These are phyloP conservation scores for Colletotrichum cordylinicola DNA, from an alignment of 2,329 filamentous ascomycete species.

Conservation along the genomic window DNA sequence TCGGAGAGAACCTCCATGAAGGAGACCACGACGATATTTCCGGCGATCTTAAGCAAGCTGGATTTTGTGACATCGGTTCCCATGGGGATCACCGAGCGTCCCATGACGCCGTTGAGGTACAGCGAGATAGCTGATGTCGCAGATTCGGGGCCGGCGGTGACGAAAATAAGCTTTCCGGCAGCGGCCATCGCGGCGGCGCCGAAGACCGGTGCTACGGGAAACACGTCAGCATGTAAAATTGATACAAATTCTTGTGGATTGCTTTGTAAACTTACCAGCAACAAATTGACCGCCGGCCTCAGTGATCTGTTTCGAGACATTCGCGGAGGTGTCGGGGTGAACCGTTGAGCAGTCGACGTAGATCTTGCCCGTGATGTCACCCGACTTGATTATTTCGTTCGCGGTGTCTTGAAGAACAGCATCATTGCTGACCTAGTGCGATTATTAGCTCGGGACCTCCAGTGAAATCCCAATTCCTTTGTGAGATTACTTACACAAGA, in stretches of 20 bases:
- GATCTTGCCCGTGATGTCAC: conserved; percentile 35
- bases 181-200: conserved; percentile 45
- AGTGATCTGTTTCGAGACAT: background rate
- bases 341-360: conserved; percentile 31
- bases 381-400: conserved; percentile 18
- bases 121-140: conserved; percentile 38
- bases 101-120: conserved; percentile 46
- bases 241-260: background rate
- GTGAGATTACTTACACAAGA: conserved; percentile 39
- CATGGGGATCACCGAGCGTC: conserved; percentile 40
- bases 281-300: conserved; percentile 30
- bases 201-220: conserved; percentile 40
- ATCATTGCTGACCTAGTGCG: conserved; percentile 32
- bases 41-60: conserved; percentile 46
- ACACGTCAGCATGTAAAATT: background rate
- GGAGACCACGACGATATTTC: conserved; percentile 37
- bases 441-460: background rate
- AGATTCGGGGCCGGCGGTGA: conserved; percentile 39
- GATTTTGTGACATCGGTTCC: conserved; percentile 45
- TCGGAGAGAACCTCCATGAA: conserved; percentile 32
- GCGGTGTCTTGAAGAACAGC: background rate
- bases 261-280: conserved; percentile 41
- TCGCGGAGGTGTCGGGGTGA: conserved; percentile 32
- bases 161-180: conserved; percentile 47
- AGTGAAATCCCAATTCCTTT: background rate